Evolutionary conservation across 2,329 filamentous ascomycete genomes (phyloP), one percentile per base, ranked within the genome.

Genomic region (Xylaria multiplex): DNA sequence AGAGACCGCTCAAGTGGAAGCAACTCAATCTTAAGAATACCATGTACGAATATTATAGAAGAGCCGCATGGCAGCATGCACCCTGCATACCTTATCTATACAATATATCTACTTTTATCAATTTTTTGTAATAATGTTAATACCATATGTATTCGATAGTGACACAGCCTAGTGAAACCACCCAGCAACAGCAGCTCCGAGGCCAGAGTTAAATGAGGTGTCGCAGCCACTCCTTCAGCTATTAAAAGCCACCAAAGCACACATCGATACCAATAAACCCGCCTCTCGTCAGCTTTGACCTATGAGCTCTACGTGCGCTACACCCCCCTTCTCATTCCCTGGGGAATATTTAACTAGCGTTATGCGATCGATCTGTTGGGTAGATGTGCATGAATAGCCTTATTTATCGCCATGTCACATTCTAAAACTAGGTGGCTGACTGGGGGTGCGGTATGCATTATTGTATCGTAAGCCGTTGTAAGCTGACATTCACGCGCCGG

Each of bases 31-130:
- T 62, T 66, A 43, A 45, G 24, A 4, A 43, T 56, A 46, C 45
- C n/a, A 49, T 65, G 48, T 65, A 62, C 32, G 4, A 58, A 19
- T 14, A 0, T 45, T 65, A 62, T 49, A 63, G 49, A 42, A 59
- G 30, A 53, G 45, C 60, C 60, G 30, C 53, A 40, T 50, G 40
- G 45, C 30, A 27, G 27, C 5, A 27, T 27, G 46, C 4, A 24
- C 9, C 11, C 52, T 8, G 54, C 14, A 19, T n/a, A 9, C 30
- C 3, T 52, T 46, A 61, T 24, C 24, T 43, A 11, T 49, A 56
- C 35, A 54, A 54, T 59, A 30, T 43, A 59, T 22, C n/a, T 49
- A 16, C n/a, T 24, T 48, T 4, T 56, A 24, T 8, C 37, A 40
- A 9, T 43, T 14, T 53, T 6, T 53, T 40, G 13, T 40, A 37